These are phyloP conservation scores for Neurospora sp. DNA, from an alignment of 495 filamentous ascomycete species.

Conservation along the genomic window DNA sequence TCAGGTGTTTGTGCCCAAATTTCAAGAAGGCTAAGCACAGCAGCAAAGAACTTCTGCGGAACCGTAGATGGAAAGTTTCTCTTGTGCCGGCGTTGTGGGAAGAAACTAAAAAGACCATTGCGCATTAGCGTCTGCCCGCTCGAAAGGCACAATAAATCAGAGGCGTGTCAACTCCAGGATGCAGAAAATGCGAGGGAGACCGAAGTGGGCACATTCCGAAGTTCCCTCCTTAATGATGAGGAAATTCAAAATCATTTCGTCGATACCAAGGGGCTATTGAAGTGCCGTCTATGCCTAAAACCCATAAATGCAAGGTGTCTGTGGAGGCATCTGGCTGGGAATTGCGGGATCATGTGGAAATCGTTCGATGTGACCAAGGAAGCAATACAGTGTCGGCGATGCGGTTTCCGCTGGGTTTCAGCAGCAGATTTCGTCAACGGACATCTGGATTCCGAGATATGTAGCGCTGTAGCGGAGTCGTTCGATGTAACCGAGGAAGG, in stretches of 20 bases:
- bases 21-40: too few species aligned
- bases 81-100: too few species aligned
- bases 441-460: neutral
- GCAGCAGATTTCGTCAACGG: neutral
- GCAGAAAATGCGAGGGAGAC: too few species aligned
- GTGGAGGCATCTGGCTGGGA: neutral
- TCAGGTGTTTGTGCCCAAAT: neutral
- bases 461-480: neutral
- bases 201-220: neutral
- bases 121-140: too few species aligned
- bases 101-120: too few species aligned
- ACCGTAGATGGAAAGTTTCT: too few species aligned
- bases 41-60: too few species aligned
- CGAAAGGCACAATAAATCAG: too few species aligned
- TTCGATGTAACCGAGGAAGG: neutral
- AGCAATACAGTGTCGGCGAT: neutral
- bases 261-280: too few species aligned
- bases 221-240: neutral
- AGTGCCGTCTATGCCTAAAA: too few species aligned
- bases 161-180: too few species aligned
- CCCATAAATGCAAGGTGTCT: too few species aligned
- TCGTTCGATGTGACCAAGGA: neutral
- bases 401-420: neutral
- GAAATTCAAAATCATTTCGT: neutral
- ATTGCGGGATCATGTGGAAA: neutral